These are phyloP conservation scores for Myrmaecium sp. DNA, from an alignment of 2,329 filamentous ascomycete species.

Conservation along the genomic window DNA sequence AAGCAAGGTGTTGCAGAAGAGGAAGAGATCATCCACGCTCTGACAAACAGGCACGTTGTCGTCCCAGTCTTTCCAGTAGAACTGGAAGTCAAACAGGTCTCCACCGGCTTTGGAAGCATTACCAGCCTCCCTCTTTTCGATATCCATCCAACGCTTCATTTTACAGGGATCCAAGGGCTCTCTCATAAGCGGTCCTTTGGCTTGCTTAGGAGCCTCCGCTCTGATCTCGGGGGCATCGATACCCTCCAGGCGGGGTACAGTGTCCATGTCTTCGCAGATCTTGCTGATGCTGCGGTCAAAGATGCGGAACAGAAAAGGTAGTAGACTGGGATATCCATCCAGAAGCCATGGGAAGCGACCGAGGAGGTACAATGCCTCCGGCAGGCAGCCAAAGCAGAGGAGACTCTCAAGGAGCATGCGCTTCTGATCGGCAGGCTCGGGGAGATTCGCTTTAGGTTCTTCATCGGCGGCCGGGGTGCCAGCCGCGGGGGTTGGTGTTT, in stretches of 20 bases:
- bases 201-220: slow-evolving; percentile 23
- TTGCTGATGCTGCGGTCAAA: slow-evolving; percentile 67
- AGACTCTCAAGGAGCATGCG: slow-evolving; percentile 68
- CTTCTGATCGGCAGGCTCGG: slow-evolving; percentile 77
- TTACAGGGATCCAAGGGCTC: slow-evolving; percentile 42
- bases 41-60: slow-evolving; percentile 89
- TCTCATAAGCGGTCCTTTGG: slow-evolving; percentile 34
- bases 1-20: slow-evolving; percentile 66
- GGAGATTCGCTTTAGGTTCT: slow-evolving; percentile 33
- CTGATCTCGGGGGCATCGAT: no score
- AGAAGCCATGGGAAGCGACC: slow-evolving; percentile 87
- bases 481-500: slow-evolving; percentile 28
- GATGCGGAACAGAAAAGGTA: slow-evolving; percentile 70
- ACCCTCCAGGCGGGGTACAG: no score
- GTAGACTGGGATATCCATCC: slow-evolving; percentile 66
- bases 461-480: slow-evolving; percentile 24
- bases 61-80: slow-evolving; percentile 95
- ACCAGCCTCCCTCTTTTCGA: slow-evolving; percentile 59
- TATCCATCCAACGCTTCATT: slow-evolving; percentile 65
- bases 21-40: slow-evolving; percentile 76
- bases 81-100: slow-evolving; percentile 60
- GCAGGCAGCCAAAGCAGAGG: slow-evolving; percentile 78
- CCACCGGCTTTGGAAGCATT: slow-evolving; percentile 27
- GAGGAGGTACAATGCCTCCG: slow-evolving; percentile 81
- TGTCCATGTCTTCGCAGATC: slow-evolving; percentile 44